Evolutionary conservation across 192 early-diverging fungal species (phyloP), one percentile per base, ranked within the genome.

Genomic region (Geranomyces michiganensis): DNA sequence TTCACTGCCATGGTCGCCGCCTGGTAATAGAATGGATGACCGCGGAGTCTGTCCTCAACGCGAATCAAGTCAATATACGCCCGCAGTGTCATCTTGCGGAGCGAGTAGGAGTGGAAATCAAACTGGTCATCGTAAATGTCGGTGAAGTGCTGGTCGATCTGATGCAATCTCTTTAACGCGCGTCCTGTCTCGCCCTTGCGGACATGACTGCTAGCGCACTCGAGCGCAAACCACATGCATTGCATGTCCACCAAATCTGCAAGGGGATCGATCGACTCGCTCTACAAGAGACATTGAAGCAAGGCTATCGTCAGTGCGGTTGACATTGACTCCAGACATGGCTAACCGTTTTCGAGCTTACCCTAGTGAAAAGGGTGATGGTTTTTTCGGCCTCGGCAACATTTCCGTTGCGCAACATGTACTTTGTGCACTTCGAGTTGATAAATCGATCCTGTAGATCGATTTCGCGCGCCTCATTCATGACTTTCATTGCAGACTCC

Each of bases 361-460:
- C 91, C 49, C 90, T 84, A 3, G 92, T 89, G 81, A 99, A 97
- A 63, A 95, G 68, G 9, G 89, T 81, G 31, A 94, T 87, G 12
- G 89, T 92, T 75, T 90, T 89, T 60, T 96, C 92, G 1, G 97
- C 97, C 71, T 93, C 90, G 5, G 80, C 87, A n/a, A 92, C 75
- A 33, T 92, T 79, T 73, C 91, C 85, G 56, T 90, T 86, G 62
- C 93, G 87, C 33, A 97, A 81, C 91, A 94, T 92, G 78, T 99
- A 99, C 76, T 97, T 97, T 15, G 90, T 87, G 67, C 90, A 90
- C 76, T 96, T 96, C 17, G 93, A 86, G 81, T 97, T 99, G 82
- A 97, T 88, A 67, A 91, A 97, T 19, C 97, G 87, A 81, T 99
- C 97, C 77, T 94, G 92, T 62, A 96, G 78, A 78, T 99, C 97